Base-by-base conservation (phyloP, 2,329 filamentous ascomycete species). In the Piedraia hortae region DNA sequence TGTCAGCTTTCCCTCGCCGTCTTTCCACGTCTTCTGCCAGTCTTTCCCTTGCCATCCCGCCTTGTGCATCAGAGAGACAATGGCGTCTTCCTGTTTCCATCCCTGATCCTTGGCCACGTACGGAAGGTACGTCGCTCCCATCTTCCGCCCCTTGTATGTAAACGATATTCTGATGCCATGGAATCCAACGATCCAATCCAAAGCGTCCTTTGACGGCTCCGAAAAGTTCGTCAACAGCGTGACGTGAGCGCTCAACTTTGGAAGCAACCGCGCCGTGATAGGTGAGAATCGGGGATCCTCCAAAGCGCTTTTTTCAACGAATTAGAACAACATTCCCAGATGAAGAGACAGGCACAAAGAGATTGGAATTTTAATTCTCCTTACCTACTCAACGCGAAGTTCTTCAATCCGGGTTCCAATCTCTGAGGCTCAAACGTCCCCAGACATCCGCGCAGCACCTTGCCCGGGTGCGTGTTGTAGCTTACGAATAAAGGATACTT, bases 121-220 rank as follows among this genome's bases (percentile, higher is more conserved):
- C 0, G 85, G 85, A 8, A 97, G 57, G 39, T 93, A 97, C 0
- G 85, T 91, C 1, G 77, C 62, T 9, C 78, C 74, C 39, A 75
- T 77, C 20, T 71, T 62, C 21, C 65, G 58, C 9, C 65, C 65
- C 32, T 65, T 58, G 34, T 75, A 56, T n/a, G 56, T 54, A 47
- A 97, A 93, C 21, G 63, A 69, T 33, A 97, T 78, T 19, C 78
- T 65, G 21, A 93, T 54, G 3, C 85, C 85, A 44, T 97, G 85
- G 2, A 54, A 62, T 29, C 82, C 85, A 10, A 97, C 47, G 12
- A 62, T 59, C 85, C 85, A 97, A 46, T 89, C 77, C 46, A 80
- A 54, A 2, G 70, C 51, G 35, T 74, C 60, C 15, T 54, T 53
- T 11, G 47, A 53, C 0, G 51, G 51, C 5, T 67, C 61, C 16